Conservation (phyloP, 371 early-diverging fungal genomes). For the Blyttiomyces sp. region DNA sequence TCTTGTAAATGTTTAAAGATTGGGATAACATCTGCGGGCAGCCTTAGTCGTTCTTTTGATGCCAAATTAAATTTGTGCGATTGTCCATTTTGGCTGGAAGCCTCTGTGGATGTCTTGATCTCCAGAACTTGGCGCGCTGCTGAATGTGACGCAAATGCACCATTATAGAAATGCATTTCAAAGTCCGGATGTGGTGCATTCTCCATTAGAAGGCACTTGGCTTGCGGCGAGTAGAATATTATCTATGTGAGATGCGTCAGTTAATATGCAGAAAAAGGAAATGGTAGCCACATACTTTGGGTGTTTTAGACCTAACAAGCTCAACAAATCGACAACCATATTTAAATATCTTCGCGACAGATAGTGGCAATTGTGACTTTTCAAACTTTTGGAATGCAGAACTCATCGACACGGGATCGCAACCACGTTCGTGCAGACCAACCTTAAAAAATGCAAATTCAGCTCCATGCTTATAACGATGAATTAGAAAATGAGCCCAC, state of each 20-base stretch:
- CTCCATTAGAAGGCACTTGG: constrained; percentile 58
- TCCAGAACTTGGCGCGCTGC: constrained; percentile 13
- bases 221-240: constrained; percentile 59
- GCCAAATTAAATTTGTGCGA: not conserved
- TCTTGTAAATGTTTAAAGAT: constrained; percentile 44
- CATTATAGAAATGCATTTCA: constrained; percentile 53
- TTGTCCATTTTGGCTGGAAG: not conserved
- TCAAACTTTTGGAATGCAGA: too few species aligned
- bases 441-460: too few species aligned
- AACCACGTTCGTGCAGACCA: too few species aligned
- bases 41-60: not conserved
- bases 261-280: not conserved
- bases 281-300: constrained; percentile 31
- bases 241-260: constrained; percentile 25
- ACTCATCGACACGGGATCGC: too few species aligned
- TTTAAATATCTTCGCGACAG: constrained; percentile 30
- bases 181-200: constrained; percentile 54
- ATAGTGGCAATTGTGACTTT: too few species aligned
- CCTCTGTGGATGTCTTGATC: constrained; percentile 16
- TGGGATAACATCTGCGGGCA: constrained; percentile 22
- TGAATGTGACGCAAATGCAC: constrained; percentile 32
- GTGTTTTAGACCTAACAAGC: constrained; percentile 49
- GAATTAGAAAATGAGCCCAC: constrained; percentile 1
- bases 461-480: too few species aligned
- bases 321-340: constrained; percentile 48